phyloP scores from a whole-genome alignment of 352 stramenopile genomes.

The Phytophthora niederhauseri region DNA sequence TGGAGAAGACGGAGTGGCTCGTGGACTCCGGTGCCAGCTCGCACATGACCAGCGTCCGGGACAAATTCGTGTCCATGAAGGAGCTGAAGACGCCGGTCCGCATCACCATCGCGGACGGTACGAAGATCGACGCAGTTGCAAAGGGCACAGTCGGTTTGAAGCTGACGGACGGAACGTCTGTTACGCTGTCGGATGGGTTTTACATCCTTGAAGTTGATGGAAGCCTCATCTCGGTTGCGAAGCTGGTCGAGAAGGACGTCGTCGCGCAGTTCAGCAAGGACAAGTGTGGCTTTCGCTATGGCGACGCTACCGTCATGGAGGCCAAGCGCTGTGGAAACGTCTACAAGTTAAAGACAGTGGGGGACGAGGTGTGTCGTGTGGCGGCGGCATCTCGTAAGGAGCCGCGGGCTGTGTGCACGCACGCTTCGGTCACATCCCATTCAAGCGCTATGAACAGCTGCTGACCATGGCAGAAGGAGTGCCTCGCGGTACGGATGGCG shows the following conservation, averaged over 20 bases:
- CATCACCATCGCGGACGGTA: slow-evolving; percentile 23
- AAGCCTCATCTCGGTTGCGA: background rate
- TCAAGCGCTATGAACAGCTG: slow-evolving; percentile 15
- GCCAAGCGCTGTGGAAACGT: slow-evolving; percentile 20
- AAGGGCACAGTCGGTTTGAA: slow-evolving; percentile 16
- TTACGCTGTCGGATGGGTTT: slow-evolving; percentile 14
- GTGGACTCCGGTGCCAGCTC: background rate
- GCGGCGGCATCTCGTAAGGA: slow-evolving; percentile 10
- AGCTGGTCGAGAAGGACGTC: slow-evolving; percentile 23
- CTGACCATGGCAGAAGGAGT: slow-evolving; percentile 16
- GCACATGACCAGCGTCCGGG: slow-evolving; percentile 19
- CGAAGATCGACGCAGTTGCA: slow-evolving; percentile 27
- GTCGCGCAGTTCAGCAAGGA: slow-evolving; percentile 23
- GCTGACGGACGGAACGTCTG: slow-evolving; percentile 16
- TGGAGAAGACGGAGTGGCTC: no score
- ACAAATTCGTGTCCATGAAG: slow-evolving; percentile 21
- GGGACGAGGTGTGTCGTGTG: slow-evolving; percentile 15
- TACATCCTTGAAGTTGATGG: slow-evolving; percentile 20
- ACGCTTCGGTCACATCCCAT: slow-evolving; percentile 15
- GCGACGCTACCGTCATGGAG: slow-evolving; percentile 19
- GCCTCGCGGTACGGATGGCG: background rate
- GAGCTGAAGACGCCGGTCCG: slow-evolving; percentile 19
- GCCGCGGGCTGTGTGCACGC: slow-evolving; percentile 11
- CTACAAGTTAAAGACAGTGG: slow-evolving; percentile 28
- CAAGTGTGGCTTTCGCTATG: slow-evolving; percentile 22